Evolutionary conservation across 768 basidiomycete species (phyloP), one percentile per base, ranked within the genome.

Genomic region (Phlebiopsis flavidoalba): DNA sequence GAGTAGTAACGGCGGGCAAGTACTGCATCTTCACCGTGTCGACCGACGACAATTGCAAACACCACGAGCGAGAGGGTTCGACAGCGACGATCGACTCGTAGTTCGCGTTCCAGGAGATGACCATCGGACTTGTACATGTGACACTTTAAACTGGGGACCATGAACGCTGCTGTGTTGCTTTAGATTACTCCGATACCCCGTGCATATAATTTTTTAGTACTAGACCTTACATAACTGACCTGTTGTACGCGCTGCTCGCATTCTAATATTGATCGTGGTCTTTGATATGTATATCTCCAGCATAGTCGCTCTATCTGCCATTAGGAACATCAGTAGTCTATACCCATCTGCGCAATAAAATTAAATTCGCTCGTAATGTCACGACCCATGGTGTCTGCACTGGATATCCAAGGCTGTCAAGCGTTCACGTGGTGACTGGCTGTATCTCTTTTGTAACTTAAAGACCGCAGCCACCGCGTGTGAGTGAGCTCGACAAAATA

Each of bases 1-100:
- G 92, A 89, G 84, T 12, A 84, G 83, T 60, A 79, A 77, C 40
- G 83, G 84, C 0, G 91, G 91, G 5, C 77, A 77, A 26, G 36
- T 36, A n/a, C 92, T 90, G 67, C 92, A 86, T 67, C 67, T 92
- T 62, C 91, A 93, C 64, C 83, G 84, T 43, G 89, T 93, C 36
- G 88, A 92, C 71, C 82, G 91, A 31, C 47, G 45, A 22, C 53
- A 59, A 36, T 49, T 59, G 49, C 47, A 59, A 33, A 43, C 54
- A n/a, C 14, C 12, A 43, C 37, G 54, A 55, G 24, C 54, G 54
- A 4, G 54, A 55, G 43, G 54, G 54, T 12, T 55, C 54, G 43
- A 40, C 37, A 37, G 24, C 54, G n/a, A 24, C 37, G 54, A 3
- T 43, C 54, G 22, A 55, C 54, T 22, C n/a, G 54, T 24, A 60